These are phyloP conservation scores for Termitomyces bulborhizus DNA, from an alignment of 768 basidiomycete genomes.

Conservation along the genomic window DNA sequence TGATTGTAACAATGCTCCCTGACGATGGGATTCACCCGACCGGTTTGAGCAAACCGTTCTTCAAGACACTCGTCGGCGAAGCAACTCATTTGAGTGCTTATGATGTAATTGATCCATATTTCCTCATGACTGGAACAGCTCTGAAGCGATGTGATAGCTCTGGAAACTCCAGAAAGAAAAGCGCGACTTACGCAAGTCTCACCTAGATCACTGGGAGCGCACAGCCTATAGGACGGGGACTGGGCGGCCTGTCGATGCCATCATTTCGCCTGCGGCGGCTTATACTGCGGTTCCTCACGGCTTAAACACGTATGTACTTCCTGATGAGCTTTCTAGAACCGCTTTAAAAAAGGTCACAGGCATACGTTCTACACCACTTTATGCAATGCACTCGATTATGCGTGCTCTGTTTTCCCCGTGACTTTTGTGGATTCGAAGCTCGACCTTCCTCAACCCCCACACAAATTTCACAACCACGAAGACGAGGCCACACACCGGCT, in stretches of 20 bases:
- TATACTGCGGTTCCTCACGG: conserved; percentile 62
- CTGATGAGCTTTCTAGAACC: background rate
- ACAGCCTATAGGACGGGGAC: conserved; percentile 49
- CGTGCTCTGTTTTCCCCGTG: conserved; percentile 56
- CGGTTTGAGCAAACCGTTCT: conserved; percentile 34
- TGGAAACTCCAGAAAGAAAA: conserved; percentile 59
- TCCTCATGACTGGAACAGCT: conserved; percentile 4
- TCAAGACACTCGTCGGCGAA: conserved; percentile 39
- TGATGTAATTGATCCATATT: conserved; percentile 26
- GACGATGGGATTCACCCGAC: conserved; percentile 15
- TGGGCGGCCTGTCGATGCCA: conserved; percentile 66
- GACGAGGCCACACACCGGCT: conserved; percentile 48
- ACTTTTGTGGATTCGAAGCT: conserved; percentile 49
- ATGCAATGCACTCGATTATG: conserved; percentile 63
- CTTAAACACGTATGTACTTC: conserved; percentile 35
- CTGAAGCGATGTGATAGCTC: conserved; percentile 28
- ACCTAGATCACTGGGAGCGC: conserved; percentile 58
- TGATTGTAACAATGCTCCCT: conserved; percentile 47
- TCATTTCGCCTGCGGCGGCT: conserved; percentile 59
- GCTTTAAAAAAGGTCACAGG: conserved; percentile 22
- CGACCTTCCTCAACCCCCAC: conserved; percentile 40
- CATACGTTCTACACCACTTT: conserved; percentile 54
- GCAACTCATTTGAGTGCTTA: conserved; percentile 32
- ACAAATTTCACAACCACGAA: conserved; percentile 44
- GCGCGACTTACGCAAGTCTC: conserved; percentile 44